phyloP scores from a whole-genome alignment of 1,284 basidiomycete species.

The Laetiporus sulphureus region DNA sequence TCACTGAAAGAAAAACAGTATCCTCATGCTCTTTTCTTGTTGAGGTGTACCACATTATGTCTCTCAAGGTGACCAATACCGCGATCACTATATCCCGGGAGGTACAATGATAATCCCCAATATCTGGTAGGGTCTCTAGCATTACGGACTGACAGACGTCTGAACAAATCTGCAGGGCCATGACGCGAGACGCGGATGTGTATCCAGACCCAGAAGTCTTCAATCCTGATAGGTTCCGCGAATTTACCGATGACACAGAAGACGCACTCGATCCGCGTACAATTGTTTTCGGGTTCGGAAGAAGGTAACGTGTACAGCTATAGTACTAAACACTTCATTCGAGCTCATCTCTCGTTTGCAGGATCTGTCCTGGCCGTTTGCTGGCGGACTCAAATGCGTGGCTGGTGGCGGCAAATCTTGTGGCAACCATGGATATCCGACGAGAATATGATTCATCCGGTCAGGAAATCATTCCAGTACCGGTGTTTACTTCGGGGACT shows the following conservation, averaged over 20 bases:
- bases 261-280: background rate
- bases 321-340: background rate
- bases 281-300: constrained; percentile 1
- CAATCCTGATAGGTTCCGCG: constrained; percentile 1
- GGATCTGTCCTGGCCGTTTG: constrained; percentile 1
- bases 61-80: constrained; percentile 44
- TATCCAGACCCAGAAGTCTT: constrained; percentile 3
- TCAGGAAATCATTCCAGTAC: background rate
- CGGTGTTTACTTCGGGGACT: background rate
- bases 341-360: background rate
- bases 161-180: background rate
- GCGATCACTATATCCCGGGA: constrained; percentile 38
- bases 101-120: constrained; percentile 41
- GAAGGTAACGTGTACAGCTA: background rate
- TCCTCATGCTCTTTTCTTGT: background rate
- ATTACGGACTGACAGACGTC: background rate
- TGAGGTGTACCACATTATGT: constrained; percentile 40
- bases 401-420: background rate
- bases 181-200: background rate
- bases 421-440: background rate
- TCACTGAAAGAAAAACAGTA: background rate
- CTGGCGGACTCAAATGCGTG: background rate
- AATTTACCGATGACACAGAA: background rate
- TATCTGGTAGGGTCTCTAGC: constrained; percentile 30
- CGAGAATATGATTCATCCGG: background rate